Conservation (phyloP, 73 alveolate genomes). For the Paramecium tetraurelia region DNA sequence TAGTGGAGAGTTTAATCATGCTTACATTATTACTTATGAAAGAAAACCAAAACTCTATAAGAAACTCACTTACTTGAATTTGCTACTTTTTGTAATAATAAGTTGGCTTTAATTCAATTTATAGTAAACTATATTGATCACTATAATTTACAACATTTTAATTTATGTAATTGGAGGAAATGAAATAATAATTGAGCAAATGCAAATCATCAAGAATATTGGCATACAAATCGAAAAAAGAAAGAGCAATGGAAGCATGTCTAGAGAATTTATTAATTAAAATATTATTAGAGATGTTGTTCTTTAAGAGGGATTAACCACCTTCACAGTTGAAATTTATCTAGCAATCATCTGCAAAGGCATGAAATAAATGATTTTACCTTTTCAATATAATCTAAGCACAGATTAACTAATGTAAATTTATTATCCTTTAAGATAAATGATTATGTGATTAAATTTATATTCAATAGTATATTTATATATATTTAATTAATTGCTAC, state of each 20-base stretch:
- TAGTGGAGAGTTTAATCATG: slow-evolving; percentile 44
- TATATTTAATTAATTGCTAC: too few species aligned
- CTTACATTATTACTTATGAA: slow-evolving; percentile 12
- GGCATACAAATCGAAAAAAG: slow-evolving; percentile 7
- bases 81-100: not conserved
- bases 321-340: not conserved
- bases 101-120: not conserved
- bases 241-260: not conserved
- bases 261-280: not conserved
- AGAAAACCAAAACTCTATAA: not conserved
- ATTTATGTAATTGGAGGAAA: not conserved
- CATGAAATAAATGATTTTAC: not conserved
- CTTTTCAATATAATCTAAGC: not conserved
- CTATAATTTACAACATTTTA: not conserved
- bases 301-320: slow-evolving; percentile 9
- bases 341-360: slow-evolving; percentile 9
- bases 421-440: not conserved
- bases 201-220: not conserved
- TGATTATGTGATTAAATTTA: not conserved
- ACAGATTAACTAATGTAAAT: not conserved
- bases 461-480: not conserved
- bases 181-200: not conserved
- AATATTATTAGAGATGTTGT: slow-evolving; percentile 18
- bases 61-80: not conserved
- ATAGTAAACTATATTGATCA: not conserved